These are phyloP conservation scores for Aurifilum marmelostoma DNA, from an alignment of 2,329 filamentous ascomycete genomes.

Conservation along the genomic window DNA sequence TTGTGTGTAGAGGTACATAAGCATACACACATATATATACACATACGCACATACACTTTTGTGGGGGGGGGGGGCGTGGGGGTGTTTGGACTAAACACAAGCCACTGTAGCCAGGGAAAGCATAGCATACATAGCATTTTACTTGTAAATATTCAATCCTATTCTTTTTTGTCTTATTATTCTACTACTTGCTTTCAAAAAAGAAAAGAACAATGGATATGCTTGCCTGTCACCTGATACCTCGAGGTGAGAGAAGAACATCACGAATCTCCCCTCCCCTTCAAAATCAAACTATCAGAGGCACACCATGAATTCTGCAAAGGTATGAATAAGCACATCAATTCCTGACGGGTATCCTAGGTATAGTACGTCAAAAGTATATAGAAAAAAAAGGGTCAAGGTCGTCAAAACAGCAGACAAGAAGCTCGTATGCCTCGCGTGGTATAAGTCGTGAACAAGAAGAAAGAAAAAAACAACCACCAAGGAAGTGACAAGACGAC, in stretches of 20 bases:
- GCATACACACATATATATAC: not conserved
- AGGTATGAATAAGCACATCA: constrained; percentile 14
- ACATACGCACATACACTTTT: no score
- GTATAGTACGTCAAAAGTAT: constrained; percentile 27
- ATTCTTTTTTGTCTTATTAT: not conserved
- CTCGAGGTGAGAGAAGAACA: no score
- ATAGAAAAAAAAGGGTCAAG: not conserved
- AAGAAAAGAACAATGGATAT: no score
- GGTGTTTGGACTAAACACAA: no score
- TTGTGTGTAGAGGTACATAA: not conserved
- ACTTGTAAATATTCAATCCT: not conserved
- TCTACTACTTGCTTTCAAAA: no score
- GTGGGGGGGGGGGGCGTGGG: no score
- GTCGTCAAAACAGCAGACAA: constrained; percentile 25
- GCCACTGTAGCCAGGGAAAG: not conserved
- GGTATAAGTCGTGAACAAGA: constrained; percentile 31
- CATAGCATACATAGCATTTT: not conserved
- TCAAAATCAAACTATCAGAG: no score
- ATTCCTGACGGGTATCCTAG: constrained; percentile 29
- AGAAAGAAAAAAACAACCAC: constrained; percentile 10
- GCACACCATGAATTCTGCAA: not conserved
- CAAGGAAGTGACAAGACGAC: no score
- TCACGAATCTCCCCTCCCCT: no score
- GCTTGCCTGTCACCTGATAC: no score
- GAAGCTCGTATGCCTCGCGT: constrained; percentile 22